phyloP scores from a whole-genome alignment of 2,329 filamentous ascomycete genomes.

The Arthrinium phaeospermum region DNA sequence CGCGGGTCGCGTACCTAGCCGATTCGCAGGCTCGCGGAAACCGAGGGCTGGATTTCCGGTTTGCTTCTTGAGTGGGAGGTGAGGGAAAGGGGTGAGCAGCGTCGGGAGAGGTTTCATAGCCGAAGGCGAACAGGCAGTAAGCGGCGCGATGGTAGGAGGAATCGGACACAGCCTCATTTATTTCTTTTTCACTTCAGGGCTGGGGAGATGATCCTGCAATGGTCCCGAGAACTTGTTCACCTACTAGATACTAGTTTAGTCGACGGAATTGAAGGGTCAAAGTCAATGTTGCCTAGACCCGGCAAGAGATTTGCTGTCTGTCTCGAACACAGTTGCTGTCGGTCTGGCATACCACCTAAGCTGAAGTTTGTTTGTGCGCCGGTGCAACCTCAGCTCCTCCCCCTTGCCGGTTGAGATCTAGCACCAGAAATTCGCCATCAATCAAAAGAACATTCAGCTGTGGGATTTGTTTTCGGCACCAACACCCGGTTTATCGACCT shows the following conservation, averaged over 20 bases:
- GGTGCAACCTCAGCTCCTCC: neutral
- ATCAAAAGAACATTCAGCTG: neutral
- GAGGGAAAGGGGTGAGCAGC: too few relatives aligned
- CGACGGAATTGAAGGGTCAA: neutral
- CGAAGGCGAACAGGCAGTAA: neutral
- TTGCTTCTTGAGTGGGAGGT: neutral
- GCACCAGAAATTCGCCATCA: neutral
- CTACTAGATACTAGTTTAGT: neutral
- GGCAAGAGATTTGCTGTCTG: neutral
- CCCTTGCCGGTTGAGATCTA: neutral
- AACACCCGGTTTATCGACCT: neutral
- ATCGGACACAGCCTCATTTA: too few relatives aligned
- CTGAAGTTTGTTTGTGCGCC: constrained; percentile 1
- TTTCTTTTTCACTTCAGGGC: too few relatives aligned
- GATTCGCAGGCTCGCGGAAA: constrained; percentile 52
- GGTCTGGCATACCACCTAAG: neutral
- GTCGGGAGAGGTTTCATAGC: neutral
- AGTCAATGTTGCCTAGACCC: neutral
- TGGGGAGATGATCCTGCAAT: too few relatives aligned
- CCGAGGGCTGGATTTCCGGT: constrained; percentile 33
- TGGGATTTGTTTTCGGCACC: neutral
- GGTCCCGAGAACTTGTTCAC: too few relatives aligned
- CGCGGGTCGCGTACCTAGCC: constrained; percentile 49
- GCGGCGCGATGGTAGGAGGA: neutral
- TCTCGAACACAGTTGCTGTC: neutral